These are phyloP conservation scores for Tephrocybe sp. DNA, from an alignment of 768 basidiomycete species.

Conservation along the genomic window DNA sequence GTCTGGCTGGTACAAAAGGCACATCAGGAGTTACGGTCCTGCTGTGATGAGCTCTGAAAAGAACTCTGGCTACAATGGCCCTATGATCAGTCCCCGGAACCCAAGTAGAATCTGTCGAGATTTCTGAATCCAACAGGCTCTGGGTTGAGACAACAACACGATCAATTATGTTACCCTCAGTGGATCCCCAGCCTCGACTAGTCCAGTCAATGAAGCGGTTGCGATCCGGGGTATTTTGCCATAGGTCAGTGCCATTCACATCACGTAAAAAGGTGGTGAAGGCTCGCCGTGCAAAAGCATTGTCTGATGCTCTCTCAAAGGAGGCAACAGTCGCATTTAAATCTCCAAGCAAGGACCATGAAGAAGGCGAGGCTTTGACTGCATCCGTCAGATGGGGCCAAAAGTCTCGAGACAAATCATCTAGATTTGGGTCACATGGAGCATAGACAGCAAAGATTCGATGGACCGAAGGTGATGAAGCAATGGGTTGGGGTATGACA, in stretches of 20 bases:
- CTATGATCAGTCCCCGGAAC: background rate
- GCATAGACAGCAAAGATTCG: background rate
- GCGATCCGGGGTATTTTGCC: constrained; percentile 11
- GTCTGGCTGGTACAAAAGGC: background rate
- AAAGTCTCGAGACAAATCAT: too few species aligned
- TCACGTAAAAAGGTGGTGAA: constrained; percentile 11
- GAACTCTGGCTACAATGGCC: background rate
- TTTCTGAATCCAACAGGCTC: constrained; percentile 4
- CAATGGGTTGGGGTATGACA: background rate
- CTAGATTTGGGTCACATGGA: too few species aligned
- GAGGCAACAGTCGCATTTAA: background rate
- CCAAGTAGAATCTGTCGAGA: background rate
- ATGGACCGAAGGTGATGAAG: too few species aligned
- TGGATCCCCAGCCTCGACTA: background rate
- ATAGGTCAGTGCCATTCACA: constrained; percentile 14
- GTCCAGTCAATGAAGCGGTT: constrained; percentile 17
- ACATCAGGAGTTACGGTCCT: too few species aligned
- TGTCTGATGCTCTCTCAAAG: background rate
- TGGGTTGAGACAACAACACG: constrained; percentile 11
- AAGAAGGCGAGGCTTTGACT: background rate
- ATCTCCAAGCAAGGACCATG: background rate
- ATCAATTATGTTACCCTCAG: constrained; percentile 21
- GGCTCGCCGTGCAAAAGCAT: background rate
- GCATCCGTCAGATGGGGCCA: constrained; percentile 1
- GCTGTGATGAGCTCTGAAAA: too few species aligned